Percentiles rank a stretch among this genome's conserved stretches.
Evolutionary conservation across 495 filamentous ascomycete species (phyloP).

Genomic region (Talaromyces wortmannii): DNA sequence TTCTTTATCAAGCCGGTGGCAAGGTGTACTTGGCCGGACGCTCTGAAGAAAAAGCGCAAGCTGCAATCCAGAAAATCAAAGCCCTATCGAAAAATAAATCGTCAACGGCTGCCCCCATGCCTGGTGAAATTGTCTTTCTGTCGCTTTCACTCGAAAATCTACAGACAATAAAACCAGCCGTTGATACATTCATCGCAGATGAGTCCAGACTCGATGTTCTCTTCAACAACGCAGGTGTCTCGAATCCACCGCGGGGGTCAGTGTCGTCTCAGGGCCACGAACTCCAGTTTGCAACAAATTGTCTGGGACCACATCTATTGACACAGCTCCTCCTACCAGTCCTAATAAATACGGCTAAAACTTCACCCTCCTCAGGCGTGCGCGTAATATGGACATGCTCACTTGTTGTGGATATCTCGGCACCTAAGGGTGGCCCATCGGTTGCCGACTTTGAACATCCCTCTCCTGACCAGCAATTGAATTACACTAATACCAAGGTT

Average conservation of each 20-base stretch:
- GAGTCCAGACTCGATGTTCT: conserved; percentile 44
- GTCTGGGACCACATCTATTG: conserved; percentile 25
- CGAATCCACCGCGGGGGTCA: conserved; percentile 17
- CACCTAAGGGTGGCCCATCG: conserved; percentile 14
- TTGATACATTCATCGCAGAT: conserved; percentile 24
- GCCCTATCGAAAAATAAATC: not conserved
- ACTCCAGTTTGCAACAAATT: conserved; percentile 32
- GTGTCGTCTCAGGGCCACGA: conserved; percentile 26
- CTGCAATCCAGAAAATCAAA: conserved; percentile 28
- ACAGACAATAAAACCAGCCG: conserved; percentile 38
- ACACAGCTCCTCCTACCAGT: conserved; percentile 24
- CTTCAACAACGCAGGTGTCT: conserved; percentile 50
- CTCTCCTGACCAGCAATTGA: conserved; percentile 5
- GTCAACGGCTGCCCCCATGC: not conserved
- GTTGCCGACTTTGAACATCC: conserved; percentile 15
- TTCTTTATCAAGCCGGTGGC: conserved; percentile 30
- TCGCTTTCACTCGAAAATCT: conserved; percentile 42
- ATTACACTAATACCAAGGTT: conserved; percentile 16
- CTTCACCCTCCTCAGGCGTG: conserved; percentile 7
- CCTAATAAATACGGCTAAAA: conserved; percentile 12
- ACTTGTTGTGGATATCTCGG: conserved; percentile 12
- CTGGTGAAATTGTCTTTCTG: conserved; percentile 33
- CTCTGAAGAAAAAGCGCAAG: conserved; percentile 23
- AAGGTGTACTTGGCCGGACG: conserved; percentile 40
- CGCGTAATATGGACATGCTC: conserved; percentile 27